Conservation (phyloP, 1,139 yeast genomes). For the Suhomyces kunorum region DNA sequence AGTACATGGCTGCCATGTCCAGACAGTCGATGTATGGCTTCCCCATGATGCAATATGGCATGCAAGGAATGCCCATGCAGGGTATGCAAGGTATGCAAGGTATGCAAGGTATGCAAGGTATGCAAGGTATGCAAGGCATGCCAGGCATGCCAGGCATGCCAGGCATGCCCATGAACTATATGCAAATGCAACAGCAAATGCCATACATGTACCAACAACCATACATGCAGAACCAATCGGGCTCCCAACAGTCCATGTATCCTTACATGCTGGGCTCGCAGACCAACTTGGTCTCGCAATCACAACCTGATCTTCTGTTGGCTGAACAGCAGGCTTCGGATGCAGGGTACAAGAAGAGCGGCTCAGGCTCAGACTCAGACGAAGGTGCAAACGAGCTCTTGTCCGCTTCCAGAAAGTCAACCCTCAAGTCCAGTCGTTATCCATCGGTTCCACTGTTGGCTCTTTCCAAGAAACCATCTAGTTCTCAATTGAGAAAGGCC, state of each 20-base stretch:
- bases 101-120: slow-evolving; percentile 10
- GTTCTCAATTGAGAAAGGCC: slow-evolving; percentile 8
- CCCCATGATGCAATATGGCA: slow-evolving; percentile 13
- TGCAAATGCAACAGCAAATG: slow-evolving; percentile 16
- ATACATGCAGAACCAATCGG: slow-evolving; percentile 5
- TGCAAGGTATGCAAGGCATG: slow-evolving; percentile 11
- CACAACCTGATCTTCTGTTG: slow-evolving; percentile 10
- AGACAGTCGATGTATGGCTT: slow-evolving; percentile 17
- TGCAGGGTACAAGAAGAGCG: slow-evolving; percentile 1
- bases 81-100: slow-evolving; percentile 11
- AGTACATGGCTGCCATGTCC: slow-evolving; percentile 15
- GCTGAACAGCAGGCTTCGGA: slow-evolving; percentile 2
- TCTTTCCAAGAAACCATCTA: slow-evolving; percentile 7
- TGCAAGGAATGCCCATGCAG: slow-evolving; percentile 10
- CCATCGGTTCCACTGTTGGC: slow-evolving; percentile 38
- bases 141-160: slow-evolving; percentile 4
- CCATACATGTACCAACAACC: slow-evolving; percentile 16
- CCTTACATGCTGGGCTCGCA: slow-evolving; percentile 14
- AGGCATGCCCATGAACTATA: slow-evolving; percentile 13
- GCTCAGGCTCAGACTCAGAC: slow-evolving; percentile 16
- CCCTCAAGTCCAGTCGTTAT: slow-evolving; percentile 38
- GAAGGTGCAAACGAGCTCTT: slow-evolving; percentile 24
- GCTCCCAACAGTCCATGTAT: slow-evolving; percentile 10
- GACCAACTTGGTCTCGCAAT: slow-evolving; percentile 8
- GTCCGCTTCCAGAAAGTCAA: slow-evolving; percentile 34